A percentile compares a stretch with the other conserved stretches of the same genome.
Evolutionary conservation across 2,329 filamentous ascomycete species (phyloP).

Genomic region (Arthrocladium fulminans): DNA sequence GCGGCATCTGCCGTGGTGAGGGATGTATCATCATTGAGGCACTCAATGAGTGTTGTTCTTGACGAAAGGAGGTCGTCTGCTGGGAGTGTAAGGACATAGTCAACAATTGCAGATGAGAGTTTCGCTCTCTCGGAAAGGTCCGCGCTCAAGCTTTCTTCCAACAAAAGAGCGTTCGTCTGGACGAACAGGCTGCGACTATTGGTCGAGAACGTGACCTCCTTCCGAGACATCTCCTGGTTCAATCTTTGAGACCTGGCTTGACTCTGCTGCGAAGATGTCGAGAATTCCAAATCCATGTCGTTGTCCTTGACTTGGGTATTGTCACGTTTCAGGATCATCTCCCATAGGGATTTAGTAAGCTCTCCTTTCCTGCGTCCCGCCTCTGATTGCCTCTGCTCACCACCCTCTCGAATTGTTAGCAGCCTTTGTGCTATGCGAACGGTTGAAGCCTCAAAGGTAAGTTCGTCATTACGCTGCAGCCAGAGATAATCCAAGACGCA

Average conservation of each 20-base stretch:
- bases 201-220: background rate
- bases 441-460: background rate
- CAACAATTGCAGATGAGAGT: background rate
- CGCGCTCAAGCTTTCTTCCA: conserved; percentile 1
- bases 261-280: conserved; percentile 3
- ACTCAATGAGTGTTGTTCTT: conserved; percentile 13
- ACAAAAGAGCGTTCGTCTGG: background rate
- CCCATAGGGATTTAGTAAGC: background rate
- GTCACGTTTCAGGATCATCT: background rate
- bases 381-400: background rate
- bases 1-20: conserved; percentile 29
- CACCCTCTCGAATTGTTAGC: background rate
- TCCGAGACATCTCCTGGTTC: background rate
- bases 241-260: conserved; percentile 3
- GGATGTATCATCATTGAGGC: conserved; percentile 10
- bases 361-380: background rate
- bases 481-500: conserved; percentile 1
- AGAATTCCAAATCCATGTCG: conserved; percentile 4
- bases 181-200: background rate
- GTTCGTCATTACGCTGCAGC: background rate
- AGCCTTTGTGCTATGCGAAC: background rate
- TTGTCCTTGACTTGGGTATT: background rate
- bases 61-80: conserved; percentile 12
- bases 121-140: background rate
- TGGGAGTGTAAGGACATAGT: conserved; percentile 10